A percentile compares a stretch with the other conserved stretches of the same genome.
phyloP scores from a whole-genome alignment of 495 filamentous ascomycete species.

The Usnea hakonensis region DNA sequence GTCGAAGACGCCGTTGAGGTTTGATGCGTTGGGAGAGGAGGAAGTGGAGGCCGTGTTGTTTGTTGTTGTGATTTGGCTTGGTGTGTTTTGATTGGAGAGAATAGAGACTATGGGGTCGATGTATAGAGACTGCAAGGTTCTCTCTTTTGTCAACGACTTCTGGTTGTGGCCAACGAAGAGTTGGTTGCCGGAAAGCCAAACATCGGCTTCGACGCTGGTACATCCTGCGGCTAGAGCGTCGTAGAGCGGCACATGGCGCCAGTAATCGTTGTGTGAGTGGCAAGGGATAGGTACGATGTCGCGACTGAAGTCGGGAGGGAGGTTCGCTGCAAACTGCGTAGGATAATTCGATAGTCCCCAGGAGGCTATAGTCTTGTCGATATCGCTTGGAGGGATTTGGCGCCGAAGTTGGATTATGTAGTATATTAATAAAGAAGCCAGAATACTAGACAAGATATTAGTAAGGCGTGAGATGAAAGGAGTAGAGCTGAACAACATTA shows the following conservation, averaged over 20 bases:
- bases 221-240: constrained; percentile 46
- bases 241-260: constrained; percentile 49
- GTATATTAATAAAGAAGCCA: constrained; percentile 1
- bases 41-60: constrained; percentile 2
- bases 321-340: not conserved
- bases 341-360: constrained; percentile 9
- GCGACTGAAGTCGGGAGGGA: constrained; percentile 44
- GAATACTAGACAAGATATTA: not conserved
- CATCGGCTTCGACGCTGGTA: constrained; percentile 65
- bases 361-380: constrained; percentile 11
- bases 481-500: not conserved
- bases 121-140: constrained; percentile 57
- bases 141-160: constrained; percentile 42
- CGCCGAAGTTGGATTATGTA: constrained; percentile 9
- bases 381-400: constrained; percentile 12
- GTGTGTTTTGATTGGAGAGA: constrained; percentile 47
- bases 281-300: constrained; percentile 51
- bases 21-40: constrained; percentile 35
- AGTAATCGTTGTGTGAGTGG: constrained; percentile 67
- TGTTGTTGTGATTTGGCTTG: not conserved
- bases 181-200: constrained; percentile 47
- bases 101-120: constrained; percentile 54
- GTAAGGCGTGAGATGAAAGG: not conserved
- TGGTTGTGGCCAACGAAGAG: constrained; percentile 54
- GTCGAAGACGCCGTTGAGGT: constrained; percentile 52